Conservation (phyloP, 2,329 filamentous ascomycete species). For the Neonectria ditissima region DNA sequence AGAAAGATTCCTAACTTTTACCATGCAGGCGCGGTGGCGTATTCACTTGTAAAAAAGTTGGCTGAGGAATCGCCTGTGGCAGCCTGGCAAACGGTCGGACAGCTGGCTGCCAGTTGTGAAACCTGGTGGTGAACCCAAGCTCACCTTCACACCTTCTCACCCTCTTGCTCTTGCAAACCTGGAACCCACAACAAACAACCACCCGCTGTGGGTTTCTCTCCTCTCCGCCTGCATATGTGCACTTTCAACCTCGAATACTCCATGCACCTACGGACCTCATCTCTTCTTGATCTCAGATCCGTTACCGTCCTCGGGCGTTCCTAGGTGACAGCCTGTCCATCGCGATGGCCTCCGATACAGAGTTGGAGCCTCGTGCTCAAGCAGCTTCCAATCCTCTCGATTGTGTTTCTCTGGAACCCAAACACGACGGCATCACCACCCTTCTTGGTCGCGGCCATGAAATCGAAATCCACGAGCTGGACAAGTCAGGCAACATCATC, state of each 20-base stretch:
- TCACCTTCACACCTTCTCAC: constrained; percentile 5
- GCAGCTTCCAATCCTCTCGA: background rate
- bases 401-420: constrained; percentile 13
- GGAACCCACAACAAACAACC: constrained; percentile 7
- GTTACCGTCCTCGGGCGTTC: background rate
- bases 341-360: constrained; percentile 3
- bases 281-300: no score
- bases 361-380: background rate
- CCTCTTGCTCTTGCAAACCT: constrained; percentile 9
- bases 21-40: background rate
- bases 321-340: background rate
- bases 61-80: background rate
- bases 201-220: background rate
- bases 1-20: background rate
- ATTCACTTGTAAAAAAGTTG: background rate
- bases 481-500: constrained; percentile 52
- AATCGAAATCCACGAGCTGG: constrained; percentile 52
- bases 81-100: background rate
- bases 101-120: constrained; percentile 7
- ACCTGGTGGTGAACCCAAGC: background rate
- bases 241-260: no score
- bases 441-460: constrained; percentile 42
- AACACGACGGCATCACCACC: constrained; percentile 36
- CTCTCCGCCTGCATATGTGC: background rate
- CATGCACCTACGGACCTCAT: no score